phyloP scores from a whole-genome alignment of 148 eudicot species.

The Camellia lanceoleosa region DNA sequence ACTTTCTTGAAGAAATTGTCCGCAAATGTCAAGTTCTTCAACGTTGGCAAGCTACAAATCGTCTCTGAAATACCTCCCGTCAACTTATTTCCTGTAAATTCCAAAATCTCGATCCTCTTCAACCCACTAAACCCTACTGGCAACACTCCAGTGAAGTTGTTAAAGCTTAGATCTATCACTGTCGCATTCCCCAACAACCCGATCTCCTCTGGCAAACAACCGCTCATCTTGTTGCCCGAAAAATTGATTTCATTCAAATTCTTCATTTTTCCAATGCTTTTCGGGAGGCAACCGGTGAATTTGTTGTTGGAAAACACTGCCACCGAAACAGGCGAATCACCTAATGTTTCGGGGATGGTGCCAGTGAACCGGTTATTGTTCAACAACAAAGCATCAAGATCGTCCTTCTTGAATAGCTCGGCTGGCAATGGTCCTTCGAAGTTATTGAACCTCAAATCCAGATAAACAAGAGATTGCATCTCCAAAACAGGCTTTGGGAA shows the following conservation, averaged over 20 bases:
- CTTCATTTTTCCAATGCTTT: slow-evolving; percentile 48
- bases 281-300: slow-evolving; percentile 63
- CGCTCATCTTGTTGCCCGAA: slow-evolving; percentile 40
- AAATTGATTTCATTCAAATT: slow-evolving; percentile 43
- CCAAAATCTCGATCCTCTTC: slow-evolving; percentile 28
- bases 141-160: slow-evolving; percentile 39
- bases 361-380: slow-evolving; percentile 61
- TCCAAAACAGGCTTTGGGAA: slow-evolving; percentile 55
- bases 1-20: slow-evolving; percentile 39
- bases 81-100: slow-evolving; percentile 36
- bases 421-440: slow-evolving; percentile 78
- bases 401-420: slow-evolving; percentile 37
- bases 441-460: slow-evolving; percentile 64
- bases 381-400: slow-evolving; percentile 60
- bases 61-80: slow-evolving; percentile 36
- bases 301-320: slow-evolving; percentile 63
- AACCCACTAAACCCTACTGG: slow-evolving; percentile 33
- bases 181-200: slow-evolving; percentile 30
- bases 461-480: slow-evolving; percentile 41
- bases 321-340: slow-evolving; percentile 58
- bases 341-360: slow-evolving; percentile 60
- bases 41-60: slow-evolving; percentile 41
- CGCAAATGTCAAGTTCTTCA: slow-evolving; percentile 29
- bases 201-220: slow-evolving; percentile 52
- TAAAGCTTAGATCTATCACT: slow-evolving; percentile 39